Evolutionary conservation across 345 rosid species (phyloP).

Genomic region (Populus ilicifolia): DNA sequence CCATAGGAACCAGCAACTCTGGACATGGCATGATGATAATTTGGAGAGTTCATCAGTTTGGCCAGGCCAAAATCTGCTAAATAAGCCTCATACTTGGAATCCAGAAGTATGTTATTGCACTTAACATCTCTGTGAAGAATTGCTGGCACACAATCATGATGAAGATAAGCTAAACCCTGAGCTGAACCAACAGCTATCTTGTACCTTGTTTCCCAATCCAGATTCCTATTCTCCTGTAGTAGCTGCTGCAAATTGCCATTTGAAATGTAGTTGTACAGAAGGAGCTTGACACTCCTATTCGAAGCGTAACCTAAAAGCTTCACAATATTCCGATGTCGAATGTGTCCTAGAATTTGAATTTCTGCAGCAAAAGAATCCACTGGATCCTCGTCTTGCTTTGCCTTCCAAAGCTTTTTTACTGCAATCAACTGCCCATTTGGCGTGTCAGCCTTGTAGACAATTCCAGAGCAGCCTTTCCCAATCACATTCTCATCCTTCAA

Average conservation of each 20-base stretch:
- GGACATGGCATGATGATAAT: conserved; percentile 71
- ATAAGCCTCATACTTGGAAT: conserved; percentile 77
- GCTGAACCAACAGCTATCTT: conserved; percentile 88
- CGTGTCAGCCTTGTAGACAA: conserved; percentile 84
- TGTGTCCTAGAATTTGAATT: conserved; percentile 87
- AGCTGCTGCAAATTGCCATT: conserved; percentile 86
- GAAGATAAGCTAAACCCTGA: conserved; percentile 89
- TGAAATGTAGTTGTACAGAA: conserved; percentile 74
- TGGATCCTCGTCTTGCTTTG: conserved; percentile 53
- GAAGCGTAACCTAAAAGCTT: conserved; percentile 85
- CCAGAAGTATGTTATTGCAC: conserved; percentile 84
- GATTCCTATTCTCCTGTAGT: conserved; percentile 53
- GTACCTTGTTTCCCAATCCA: conserved; percentile 91
- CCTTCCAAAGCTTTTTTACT: conserved; percentile 87
- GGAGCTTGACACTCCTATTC: conserved; percentile 77
- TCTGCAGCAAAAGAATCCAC: conserved; percentile 84
- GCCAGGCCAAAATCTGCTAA: conserved; percentile 91
- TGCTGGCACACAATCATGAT: conserved; percentile 86
- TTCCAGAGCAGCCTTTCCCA: conserved; percentile 93
- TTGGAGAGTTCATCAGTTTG: conserved; percentile 74
- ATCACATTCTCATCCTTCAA: conserved; percentile 78
- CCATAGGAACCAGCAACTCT: conserved; percentile 92
- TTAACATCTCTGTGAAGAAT: conserved; percentile 90
- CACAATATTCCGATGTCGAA: conserved; percentile 83
- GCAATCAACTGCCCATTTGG: conserved; percentile 74